Evolutionary conservation across 192 early-diverging fungal genomes (phyloP), one percentile per base, ranked within the genome.

Genomic region (Gigaspora rosea): DNA sequence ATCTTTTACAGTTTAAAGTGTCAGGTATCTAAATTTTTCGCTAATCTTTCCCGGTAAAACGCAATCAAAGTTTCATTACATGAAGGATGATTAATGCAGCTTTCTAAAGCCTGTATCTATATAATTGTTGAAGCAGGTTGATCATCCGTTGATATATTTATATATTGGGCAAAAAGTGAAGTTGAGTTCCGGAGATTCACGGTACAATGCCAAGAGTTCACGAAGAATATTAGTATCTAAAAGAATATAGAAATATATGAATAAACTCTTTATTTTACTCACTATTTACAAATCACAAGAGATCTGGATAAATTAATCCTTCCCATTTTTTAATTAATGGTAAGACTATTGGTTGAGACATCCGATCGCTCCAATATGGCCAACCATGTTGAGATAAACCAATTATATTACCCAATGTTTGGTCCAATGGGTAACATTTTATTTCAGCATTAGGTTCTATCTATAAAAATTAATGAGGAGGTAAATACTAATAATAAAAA

Each of bases 331-430:
- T 73, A 49, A 73, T 73, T 33, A 12, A 5, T 10, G 71, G 57
- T 8, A 73, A n/a, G n/a, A 73, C 46, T 18, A 61, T 13, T 9
- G 13, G 71, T 1, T 41, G 52, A 47, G 59, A 73, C n/a, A 73
- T 8, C 41, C 71, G 52, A 56, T 59, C 71, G 3, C 36, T 35
- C 71, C 71, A 73, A 58, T 61, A 73, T 36, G 71, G 71, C 71
- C 71, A 73, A 46, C 71, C 71, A 22, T 41, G 16, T 59, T 56
- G 57, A 32, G 41, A 41, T 18, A 73, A 47, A 15, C 41, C 56
- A 36, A 73, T 48, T 41, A 59, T 49, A 22, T 71, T 22, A 5
- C 69, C 49, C 15, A 71, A 8, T 35, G 51, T 71, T 15, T 71
- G 18, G 27, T 54, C 1, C 4, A 15, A 18, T 71, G 49, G 18